Evolutionary conservation across 805 yeast species (phyloP).

Genomic region (Nakazawaea laoshanensis): DNA sequence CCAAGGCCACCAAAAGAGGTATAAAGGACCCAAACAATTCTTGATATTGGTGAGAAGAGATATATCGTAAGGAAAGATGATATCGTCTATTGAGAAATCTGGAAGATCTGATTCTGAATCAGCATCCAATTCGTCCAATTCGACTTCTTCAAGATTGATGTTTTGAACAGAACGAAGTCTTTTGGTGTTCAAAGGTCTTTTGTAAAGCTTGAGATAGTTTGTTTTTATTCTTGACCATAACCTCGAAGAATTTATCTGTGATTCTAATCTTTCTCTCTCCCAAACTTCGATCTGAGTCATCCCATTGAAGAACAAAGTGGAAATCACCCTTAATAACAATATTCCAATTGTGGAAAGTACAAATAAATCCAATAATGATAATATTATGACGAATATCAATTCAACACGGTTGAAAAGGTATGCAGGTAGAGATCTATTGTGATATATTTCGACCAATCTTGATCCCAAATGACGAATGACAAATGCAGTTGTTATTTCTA

Average conservation of each 20-base stretch:
- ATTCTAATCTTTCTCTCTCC: constrained; percentile 80
- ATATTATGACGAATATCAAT: constrained; percentile 43
- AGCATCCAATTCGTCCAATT: constrained; percentile 11
- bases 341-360: constrained; percentile 53
- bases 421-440: constrained; percentile 41
- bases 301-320: constrained; percentile 49
- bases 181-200: constrained; percentile 27
- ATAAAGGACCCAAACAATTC: constrained; percentile 51
- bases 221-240: constrained; percentile 41
- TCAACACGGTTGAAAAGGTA: constrained; percentile 46
- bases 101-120: constrained; percentile 7
- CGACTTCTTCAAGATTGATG: constrained; percentile 13
- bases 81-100: constrained; percentile 47
- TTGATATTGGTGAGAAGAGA: constrained; percentile 48
- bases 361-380: constrained; percentile 48
- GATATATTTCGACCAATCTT: constrained; percentile 36
- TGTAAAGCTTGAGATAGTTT: constrained; percentile 34
- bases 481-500: constrained; percentile 39
- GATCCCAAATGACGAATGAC: constrained; percentile 32
- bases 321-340: constrained; percentile 52
- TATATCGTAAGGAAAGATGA: constrained; percentile 80
- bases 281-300: constrained; percentile 87
- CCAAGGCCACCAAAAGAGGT: constrained; percentile 68
- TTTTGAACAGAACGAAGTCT: constrained; percentile 29
- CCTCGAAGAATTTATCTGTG: constrained; percentile 48